These are phyloP conservation scores for Sarcomyxa edulis DNA, from an alignment of 768 basidiomycete genomes.

Conservation along the genomic window DNA sequence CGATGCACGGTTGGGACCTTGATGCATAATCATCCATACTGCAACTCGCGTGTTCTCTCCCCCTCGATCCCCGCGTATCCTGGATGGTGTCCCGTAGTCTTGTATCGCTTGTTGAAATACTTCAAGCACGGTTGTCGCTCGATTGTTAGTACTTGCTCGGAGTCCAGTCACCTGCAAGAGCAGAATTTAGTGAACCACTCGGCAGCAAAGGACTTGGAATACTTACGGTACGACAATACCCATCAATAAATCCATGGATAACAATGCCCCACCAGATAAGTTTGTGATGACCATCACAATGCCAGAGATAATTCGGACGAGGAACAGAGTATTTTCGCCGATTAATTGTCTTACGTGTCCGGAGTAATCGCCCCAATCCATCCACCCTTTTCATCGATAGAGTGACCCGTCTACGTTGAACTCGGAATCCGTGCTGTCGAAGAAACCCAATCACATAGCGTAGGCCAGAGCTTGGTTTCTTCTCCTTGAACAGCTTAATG, in stretches of 20 bases:
- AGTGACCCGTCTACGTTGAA: conserved; percentile 18
- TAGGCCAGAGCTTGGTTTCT: conserved; percentile 17
- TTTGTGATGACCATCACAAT: conserved; percentile 30
- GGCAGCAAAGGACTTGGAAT: not conserved
- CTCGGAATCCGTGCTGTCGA: conserved; percentile 15
- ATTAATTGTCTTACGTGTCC: conserved; percentile 11
- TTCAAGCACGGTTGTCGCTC: conserved; percentile 19
- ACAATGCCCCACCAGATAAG: conserved; percentile 24
- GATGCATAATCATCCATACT: conserved; percentile 25
- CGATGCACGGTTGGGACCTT: conserved; percentile 21
- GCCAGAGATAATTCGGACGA: conserved; percentile 24
- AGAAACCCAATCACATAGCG: conserved; percentile 23
- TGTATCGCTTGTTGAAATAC: conserved; percentile 17
- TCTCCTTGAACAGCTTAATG: conserved; percentile 1
- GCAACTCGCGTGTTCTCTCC: conserved; percentile 28
- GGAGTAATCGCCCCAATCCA: conserved; percentile 15
- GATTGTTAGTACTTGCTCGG: conserved; percentile 21
- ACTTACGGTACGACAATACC: conserved; percentile 17
- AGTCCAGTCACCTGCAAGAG: conserved; percentile 19
- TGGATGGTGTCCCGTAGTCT: conserved; percentile 21
- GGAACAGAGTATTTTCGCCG: conserved; percentile 13
- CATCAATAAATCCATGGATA: conserved; percentile 20
- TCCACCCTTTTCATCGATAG: conserved; percentile 20
- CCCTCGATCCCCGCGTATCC: conserved; percentile 26
- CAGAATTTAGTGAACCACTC: conserved; percentile 9